Evolutionary conservation across 2,329 filamentous ascomycete species (phyloP), one percentile per base, ranked within the genome.

Genomic region (Hysterium pulicare): DNA sequence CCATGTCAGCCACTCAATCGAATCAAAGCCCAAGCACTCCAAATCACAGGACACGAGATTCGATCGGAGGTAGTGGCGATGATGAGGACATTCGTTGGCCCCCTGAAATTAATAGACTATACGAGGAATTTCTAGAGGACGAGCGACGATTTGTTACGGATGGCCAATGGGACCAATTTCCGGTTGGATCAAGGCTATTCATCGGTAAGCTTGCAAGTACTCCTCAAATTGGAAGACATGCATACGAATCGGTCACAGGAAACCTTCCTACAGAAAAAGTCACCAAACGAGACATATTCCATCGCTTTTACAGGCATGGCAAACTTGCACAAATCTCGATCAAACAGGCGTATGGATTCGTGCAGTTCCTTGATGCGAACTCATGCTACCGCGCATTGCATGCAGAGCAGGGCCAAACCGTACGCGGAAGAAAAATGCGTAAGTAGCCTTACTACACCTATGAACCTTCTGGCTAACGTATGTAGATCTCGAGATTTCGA

Each of bases 321-420:
- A 84, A 84, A 47, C 74, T 98, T 35, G 91, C 90, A 2, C 93
- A 98, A 64, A 93, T 97, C 46, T 95, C 90, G 1, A 88, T 97
- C 55, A 97, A 97, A 67, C 90, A 93, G 52, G 90, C 90, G 1
- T 97, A 95, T 67, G 93, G 93, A 1, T 98, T 97, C 62, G 90
- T 97, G 26, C 93, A 97, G 63, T 98, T 94, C 53, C 78, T 95
- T 51, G 84, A 88, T 22, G 72, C 83, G 3, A 75, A 78, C 2
- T 84, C 91, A 58, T 95, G 90, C 50, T 75, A 79, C 43, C 75
- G 76, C 34, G 91, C 91, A 4, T 77, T 97, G 54, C 76, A 86
- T 26, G 77, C 77, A 26, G 82, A 96, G 47, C 88, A 97, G 67
- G 89, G 87, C 8, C 79, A 82, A 31, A 80, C 89, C 50, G 82